Evolutionary conservation across 31 red algal species (phyloP).

Genomic region (Asparagopsis taxiformis): DNA sequence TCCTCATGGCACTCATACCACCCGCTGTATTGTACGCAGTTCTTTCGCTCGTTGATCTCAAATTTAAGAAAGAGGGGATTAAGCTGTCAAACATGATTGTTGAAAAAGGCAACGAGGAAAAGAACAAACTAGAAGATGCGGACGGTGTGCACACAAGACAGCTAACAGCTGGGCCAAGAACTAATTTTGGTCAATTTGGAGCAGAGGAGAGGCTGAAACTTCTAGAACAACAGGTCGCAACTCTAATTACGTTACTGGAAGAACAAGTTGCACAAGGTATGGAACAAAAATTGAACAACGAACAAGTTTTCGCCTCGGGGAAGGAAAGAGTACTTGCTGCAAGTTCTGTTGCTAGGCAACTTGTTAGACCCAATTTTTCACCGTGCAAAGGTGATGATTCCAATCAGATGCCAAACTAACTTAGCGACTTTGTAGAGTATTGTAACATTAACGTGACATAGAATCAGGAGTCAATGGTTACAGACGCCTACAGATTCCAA

Average conservation of each 20-base stretch:
- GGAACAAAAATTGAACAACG: not conserved
- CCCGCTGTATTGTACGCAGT: conserved; percentile 29
- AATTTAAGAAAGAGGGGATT: conserved; percentile 2
- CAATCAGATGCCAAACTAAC: no score
- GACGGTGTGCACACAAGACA: no score
- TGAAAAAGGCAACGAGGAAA: no score
- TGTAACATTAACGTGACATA: no score
- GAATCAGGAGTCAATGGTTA: no score
- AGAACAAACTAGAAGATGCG: no score
- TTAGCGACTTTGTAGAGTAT: no score
- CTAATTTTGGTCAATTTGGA: no score
- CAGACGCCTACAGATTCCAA: no score
- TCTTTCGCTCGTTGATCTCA: not conserved
- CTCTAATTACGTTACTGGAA: not conserved
- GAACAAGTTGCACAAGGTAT: not conserved
- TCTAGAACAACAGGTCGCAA: not conserved
- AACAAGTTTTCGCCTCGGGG: not conserved
- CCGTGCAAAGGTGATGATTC: no score
- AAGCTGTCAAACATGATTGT: not conserved
- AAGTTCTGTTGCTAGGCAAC: not conserved
- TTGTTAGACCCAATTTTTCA: not conserved
- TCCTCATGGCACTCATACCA: conserved; percentile 43
- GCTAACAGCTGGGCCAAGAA: no score
- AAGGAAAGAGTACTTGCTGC: not conserved
- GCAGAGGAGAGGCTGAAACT: not conserved